Conservation (phyloP, 1,284 basidiomycete species). For the Ganoderma meredithae region DNA sequence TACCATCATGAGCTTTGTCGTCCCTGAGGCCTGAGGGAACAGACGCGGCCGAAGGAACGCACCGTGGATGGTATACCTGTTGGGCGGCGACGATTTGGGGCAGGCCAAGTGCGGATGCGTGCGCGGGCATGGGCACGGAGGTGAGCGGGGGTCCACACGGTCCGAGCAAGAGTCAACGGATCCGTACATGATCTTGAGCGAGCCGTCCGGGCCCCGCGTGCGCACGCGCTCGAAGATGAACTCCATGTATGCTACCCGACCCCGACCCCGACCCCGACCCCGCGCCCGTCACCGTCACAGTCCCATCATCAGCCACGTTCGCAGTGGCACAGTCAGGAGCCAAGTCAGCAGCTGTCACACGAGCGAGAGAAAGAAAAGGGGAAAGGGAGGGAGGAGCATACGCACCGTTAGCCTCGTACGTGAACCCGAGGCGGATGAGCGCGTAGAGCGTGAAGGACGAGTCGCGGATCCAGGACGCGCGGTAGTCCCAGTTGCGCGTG, state of each 20-base stretch:
- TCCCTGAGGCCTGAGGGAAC: no score
- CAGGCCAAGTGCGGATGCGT: neutral
- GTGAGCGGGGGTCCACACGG: neutral
- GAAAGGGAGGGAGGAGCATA: no score
- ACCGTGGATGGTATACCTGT: conserved; percentile 83
- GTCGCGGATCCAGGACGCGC: conserved; percentile 90
- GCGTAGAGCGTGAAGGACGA: conserved; percentile 75
- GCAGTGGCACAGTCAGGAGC: no score
- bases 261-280: no score
- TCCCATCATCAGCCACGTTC: no score
- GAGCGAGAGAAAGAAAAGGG: no score
- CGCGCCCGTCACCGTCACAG: no score
- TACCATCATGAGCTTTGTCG: no score
- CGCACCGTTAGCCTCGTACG: conserved; percentile 89
- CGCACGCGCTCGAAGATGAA: conserved; percentile 87
- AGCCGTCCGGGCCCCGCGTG: conserved; percentile 87
- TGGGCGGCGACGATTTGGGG: neutral
- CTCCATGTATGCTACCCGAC: conserved; percentile 81
- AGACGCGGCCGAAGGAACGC: conserved; percentile 25
- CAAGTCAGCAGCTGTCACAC: no score
- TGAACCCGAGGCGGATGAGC: conserved; percentile 89
- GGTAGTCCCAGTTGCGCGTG: conserved; percentile 87
- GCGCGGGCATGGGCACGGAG: neutral
- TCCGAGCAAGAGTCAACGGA: neutral
- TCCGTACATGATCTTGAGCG: conserved; percentile 85